phyloP scores from a whole-genome alignment of 2,329 filamentous ascomycete genomes.

The Fusarium hostae region DNA sequence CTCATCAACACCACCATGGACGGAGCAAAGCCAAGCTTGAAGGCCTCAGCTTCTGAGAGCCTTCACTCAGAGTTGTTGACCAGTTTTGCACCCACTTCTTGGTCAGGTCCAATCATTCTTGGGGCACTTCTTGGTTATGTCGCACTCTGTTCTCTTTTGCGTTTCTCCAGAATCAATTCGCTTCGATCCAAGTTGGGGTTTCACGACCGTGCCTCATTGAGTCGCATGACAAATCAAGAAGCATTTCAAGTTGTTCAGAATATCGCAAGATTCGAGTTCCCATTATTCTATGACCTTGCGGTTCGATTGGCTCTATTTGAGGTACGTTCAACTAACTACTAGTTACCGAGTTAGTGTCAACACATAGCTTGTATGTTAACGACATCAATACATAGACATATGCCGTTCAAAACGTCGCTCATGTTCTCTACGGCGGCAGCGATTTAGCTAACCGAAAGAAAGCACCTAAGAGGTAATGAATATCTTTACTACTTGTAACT shows the following conservation, averaged over 20 bases:
- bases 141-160: constrained; percentile 50
- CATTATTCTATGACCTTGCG: constrained; percentile 51
- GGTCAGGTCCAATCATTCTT: constrained; percentile 27
- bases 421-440: constrained; percentile 51
- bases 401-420: constrained; percentile 52
- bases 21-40: constrained; percentile 12
- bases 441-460: constrained; percentile 48
- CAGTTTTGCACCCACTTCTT: constrained; percentile 15
- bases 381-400: constrained; percentile 50
- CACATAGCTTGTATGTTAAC: background rate
- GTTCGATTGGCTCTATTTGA: constrained; percentile 56
- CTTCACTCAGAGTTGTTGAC: background rate
- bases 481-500: background rate
- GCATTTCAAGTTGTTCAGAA: constrained; percentile 57
- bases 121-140: constrained; percentile 47
- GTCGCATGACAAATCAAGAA: constrained; percentile 56
- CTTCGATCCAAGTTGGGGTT: constrained; percentile 48
- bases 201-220: constrained; percentile 50
- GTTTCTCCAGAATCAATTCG: constrained; percentile 50
- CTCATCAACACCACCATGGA: constrained; percentile 12
- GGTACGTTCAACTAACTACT: constrained; percentile 32
- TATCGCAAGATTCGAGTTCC: constrained; percentile 51
- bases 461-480: constrained; percentile 51
- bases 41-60: constrained; percentile 7
- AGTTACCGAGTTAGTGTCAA: background rate